Percentiles rank a stretch among this genome's conserved stretches.
These are phyloP conservation scores for Salvia rosmarinus DNA, from an alignment of 257 asterid species.

Conservation along the genomic window DNA sequence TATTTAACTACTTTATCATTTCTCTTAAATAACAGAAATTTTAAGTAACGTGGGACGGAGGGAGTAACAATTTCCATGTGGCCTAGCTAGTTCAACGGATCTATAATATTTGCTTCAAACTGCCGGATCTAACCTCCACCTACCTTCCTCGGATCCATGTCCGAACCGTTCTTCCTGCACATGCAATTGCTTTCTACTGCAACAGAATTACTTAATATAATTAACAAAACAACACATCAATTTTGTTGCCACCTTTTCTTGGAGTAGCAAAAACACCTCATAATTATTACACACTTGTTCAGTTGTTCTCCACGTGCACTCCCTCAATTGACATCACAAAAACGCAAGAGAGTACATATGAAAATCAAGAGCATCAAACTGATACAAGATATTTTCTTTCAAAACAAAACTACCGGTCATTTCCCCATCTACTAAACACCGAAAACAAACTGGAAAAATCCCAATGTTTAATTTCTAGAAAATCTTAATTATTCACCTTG, in stretches of 20 bases:
- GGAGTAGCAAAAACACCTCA: slow-evolving; percentile 19
- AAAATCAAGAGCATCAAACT: not conserved
- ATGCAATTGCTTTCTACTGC: slow-evolving; percentile 16
- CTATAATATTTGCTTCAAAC: not conserved
- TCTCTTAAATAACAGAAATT: too few species aligned
- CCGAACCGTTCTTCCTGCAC: slow-evolving; percentile 23
- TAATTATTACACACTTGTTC: slow-evolving; percentile 7
- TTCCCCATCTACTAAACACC: slow-evolving; percentile 11
- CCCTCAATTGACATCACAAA: not conserved
- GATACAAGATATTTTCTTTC: slow-evolving; percentile 30
- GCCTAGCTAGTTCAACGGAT: not conserved
- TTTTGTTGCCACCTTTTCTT: slow-evolving; percentile 23
- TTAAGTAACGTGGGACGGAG: too few species aligned
- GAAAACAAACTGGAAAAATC: slow-evolving; percentile 10
- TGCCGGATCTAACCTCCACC: slow-evolving; percentile 3
- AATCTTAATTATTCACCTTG: slow-evolving; percentile 7
- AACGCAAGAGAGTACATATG: not conserved
- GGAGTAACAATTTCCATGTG: not conserved
- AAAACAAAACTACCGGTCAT: not conserved
- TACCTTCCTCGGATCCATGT: slow-evolving; percentile 36
- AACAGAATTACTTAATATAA: slow-evolving; percentile 6
- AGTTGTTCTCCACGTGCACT: slow-evolving; percentile 26
- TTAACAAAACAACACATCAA: not conserved
- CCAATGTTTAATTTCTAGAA: slow-evolving; percentile 18
- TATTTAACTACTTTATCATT: too few species aligned